Percentiles rank a stretch among this genome's conserved stretches.
These are phyloP conservation scores for Cajanus cajan DNA, from an alignment of 306 rosid genomes.

Conservation along the genomic window DNA sequence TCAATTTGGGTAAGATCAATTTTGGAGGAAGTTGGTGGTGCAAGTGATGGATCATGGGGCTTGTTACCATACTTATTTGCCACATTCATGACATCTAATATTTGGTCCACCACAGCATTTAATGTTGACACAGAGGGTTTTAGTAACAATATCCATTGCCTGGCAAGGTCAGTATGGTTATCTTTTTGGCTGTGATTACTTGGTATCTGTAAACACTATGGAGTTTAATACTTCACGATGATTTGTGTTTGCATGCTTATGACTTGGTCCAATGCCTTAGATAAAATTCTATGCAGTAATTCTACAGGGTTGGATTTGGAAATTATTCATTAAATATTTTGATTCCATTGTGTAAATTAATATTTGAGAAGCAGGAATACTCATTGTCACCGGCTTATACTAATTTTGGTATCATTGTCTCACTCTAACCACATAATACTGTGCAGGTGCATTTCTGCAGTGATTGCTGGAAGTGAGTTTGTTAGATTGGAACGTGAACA, in stretches of 20 bases:
- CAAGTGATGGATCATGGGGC: constrained; percentile 97
- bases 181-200: constrained; percentile 11
- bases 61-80: constrained; percentile 92
- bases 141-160: constrained; percentile 89
- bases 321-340: constrained; percentile 19
- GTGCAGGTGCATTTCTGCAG: constrained; percentile 92
- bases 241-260: constrained; percentile 29
- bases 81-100: constrained; percentile 87
- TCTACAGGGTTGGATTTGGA: neutral
- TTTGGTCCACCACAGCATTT: constrained; percentile 92
- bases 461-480: constrained; percentile 86
- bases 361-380: constrained; percentile 1
- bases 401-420: neutral
- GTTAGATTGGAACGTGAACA: constrained; percentile 87
- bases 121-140: constrained; percentile 94
- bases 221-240: neutral
- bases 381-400: neutral
- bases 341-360: constrained; percentile 12
- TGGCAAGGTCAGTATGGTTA: constrained; percentile 72
- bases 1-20: constrained; percentile 90
- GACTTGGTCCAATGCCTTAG: constrained; percentile 22
- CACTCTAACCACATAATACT: constrained; percentile 28
- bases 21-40: constrained; percentile 92
- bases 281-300: constrained; percentile 20
- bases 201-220: neutral